Base-by-base conservation (phyloP, 208 protist species). In the Trypanosoma congolense region DNA sequence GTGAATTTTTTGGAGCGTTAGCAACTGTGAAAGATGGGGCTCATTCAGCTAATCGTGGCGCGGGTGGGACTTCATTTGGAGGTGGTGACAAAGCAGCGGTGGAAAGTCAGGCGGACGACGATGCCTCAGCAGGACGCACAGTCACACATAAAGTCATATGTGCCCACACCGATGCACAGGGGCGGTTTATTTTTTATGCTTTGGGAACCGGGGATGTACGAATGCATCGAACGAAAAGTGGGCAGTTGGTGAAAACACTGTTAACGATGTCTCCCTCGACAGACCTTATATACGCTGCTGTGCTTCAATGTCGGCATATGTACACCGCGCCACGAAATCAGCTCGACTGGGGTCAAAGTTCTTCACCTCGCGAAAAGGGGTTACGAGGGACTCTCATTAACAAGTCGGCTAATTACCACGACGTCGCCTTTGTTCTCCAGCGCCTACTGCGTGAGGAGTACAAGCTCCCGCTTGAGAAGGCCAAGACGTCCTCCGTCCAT, bases 221-320 rank as follows among this genome's bases (percentile, higher is more conserved):
- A 26, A 49, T 85, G 18, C 83, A 91, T 60, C 79, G 77, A 54
- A 80, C 50, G 25, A 77, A 91, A 53, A 83, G 74, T 3, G 83
- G 83, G 14, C 70, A 77, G 14, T 53, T 91, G 24, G 53, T 83
- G 49, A 82, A 85, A 49, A 91, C 83, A n/a, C 75, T 78, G 75
- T 49, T 85, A 44, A 83, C 79, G 19, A 73, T 70, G 2, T 70
- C 78, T 5, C 83, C 83, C 6, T 80, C 77, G 18, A 62, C 69
- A 2, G 70, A 80, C 25, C 70, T 87, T 45, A 72, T 91, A n/a
- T 44, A 85, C 16, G 47, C 65, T 25, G 76, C 83, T n/a, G 77
- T 73, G 31, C 41, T 87, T 19, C 68, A 69, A 25, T 73, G 75
- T 58, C 70, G 77, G 8, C 70, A 87, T 56, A 54, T 85, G 29